A percentile compares a stretch with the other conserved stretches of the same genome.
Conservation (phyloP, 2,329 filamentous ascomycete genomes). For the Colletotrichum abscissum region DNA sequence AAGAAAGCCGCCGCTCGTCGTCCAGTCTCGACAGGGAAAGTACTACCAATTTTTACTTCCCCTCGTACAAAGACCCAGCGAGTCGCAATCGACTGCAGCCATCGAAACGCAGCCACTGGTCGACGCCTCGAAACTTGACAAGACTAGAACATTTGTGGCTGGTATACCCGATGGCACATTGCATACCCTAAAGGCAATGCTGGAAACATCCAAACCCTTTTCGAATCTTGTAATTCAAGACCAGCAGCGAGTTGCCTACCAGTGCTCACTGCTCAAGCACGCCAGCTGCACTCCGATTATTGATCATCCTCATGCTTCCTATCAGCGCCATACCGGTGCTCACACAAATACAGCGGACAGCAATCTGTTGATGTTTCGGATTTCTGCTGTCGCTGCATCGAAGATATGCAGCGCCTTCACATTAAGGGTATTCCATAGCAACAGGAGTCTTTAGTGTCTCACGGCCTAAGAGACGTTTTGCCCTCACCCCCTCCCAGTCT, state of each 20-base stretch:
- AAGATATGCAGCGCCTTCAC: neutral
- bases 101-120: conserved; percentile 1
- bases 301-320: neutral
- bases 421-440: neutral
- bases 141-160: neutral
- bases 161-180: conserved; percentile 2
- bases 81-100: neutral
- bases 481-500: neutral
- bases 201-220: neutral
- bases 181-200: neutral
- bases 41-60: neutral
- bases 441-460: neutral
- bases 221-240: neutral
- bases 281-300: neutral
- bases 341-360: neutral
- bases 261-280: neutral
- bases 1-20: neutral
- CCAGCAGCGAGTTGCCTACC: neutral
- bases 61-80: neutral
- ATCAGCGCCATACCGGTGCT: too few relatives aligned
- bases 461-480: neutral
- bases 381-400: neutral
- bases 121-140: conserved; percentile 18
- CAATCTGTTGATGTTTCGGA: neutral
- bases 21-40: conserved; percentile 1